Conservation (phyloP, 1,139 yeast species). For the Nematodospora anomalae region DNA sequence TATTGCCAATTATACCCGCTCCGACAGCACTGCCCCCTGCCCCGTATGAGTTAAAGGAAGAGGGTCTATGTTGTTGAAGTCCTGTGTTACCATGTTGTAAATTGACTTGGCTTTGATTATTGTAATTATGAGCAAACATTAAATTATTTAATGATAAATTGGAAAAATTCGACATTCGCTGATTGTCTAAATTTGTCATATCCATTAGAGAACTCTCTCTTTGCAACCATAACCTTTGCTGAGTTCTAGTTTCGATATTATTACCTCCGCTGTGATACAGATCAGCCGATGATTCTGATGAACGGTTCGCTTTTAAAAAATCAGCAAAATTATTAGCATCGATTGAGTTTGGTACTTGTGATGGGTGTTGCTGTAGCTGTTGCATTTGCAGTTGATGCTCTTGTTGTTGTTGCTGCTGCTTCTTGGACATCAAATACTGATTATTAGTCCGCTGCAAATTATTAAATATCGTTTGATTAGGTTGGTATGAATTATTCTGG, state of each 20-base stretch:
- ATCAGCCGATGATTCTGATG: slow-evolving; percentile 14
- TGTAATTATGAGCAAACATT: slow-evolving; percentile 43
- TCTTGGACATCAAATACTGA: slow-evolving; percentile 30
- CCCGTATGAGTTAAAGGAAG: background rate
- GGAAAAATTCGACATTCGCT: slow-evolving; percentile 38
- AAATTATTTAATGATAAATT: slow-evolving; percentile 46
- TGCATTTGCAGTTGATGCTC: slow-evolving; percentile 14
- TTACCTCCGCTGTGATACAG: slow-evolving; percentile 15
- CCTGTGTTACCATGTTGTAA: slow-evolving; percentile 5
- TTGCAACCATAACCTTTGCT: slow-evolving; percentile 80
- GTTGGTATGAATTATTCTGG: slow-evolving; percentile 43
- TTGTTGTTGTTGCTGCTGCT: slow-evolving; percentile 14
- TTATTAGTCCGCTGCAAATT: slow-evolving; percentile 43
- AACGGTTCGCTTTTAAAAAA: slow-evolving; percentile 24
- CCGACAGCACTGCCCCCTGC: slow-evolving; percentile 4
- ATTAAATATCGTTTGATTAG: slow-evolving; percentile 46
- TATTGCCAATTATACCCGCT: slow-evolving; percentile 1
- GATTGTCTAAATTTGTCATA: slow-evolving; percentile 40
- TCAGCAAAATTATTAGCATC: slow-evolving; percentile 33
- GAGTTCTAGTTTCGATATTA: slow-evolving; percentile 59
- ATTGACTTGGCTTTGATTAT: slow-evolving; percentile 26
- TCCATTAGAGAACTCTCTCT: slow-evolving; percentile 72
- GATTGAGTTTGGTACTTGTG: slow-evolving; percentile 13
- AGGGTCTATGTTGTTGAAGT: slow-evolving; percentile 4
- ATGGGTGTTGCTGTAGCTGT: slow-evolving; percentile 7